Evolutionary conservation across 768 basidiomycete genomes (phyloP), one percentile per base, ranked within the genome.

Genomic region (Amanita muscaria): DNA sequence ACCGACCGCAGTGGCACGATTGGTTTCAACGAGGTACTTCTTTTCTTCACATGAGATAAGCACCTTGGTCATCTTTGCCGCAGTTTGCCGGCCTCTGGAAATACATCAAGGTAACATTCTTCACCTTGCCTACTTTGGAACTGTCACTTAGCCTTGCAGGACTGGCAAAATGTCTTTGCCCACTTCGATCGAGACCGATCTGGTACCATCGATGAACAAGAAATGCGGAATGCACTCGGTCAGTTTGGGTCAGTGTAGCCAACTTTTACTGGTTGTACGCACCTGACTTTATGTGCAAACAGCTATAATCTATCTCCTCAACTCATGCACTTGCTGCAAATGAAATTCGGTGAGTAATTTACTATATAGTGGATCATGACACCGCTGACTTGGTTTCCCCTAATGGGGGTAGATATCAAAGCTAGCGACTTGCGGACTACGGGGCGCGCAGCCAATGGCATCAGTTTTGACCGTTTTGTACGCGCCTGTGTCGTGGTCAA

Each of bases 401-500:
- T 49, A 49, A 53, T 47, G 53, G 63, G 66, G 70, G 67, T 68
- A 77, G 76, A 76, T 61, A 60, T 72, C 51, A 73, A 77, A 85
- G 82, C 76, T 31, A 61, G 70, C 14, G 59, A 66, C 19, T 51
- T 66, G 10, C 55, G 56, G 25, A 59, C 57, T 30, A 55, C 56
- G 25, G 62, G 60, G 1, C 63, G 54, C 3, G 59, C 67, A 2
- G 15, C 61, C 8, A 64, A 72, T 1, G 85, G 85, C 0, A 87
- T 90, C 65, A 74, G 79, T 4, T 90, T 90, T 55, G 88, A 89
- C 59, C 82, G 87, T 51, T 90, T 90, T 67, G 83, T 90, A 19
- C 77, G 88, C 44, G 85, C 84, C 18, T 90, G 88, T 53, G 88
- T 91, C 47, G 81, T 79, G 9, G 73, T 88, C 49, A 87, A 83